Base-by-base conservation (phyloP, 768 basidiomycete genomes). In the Pisolithus albus region DNA sequence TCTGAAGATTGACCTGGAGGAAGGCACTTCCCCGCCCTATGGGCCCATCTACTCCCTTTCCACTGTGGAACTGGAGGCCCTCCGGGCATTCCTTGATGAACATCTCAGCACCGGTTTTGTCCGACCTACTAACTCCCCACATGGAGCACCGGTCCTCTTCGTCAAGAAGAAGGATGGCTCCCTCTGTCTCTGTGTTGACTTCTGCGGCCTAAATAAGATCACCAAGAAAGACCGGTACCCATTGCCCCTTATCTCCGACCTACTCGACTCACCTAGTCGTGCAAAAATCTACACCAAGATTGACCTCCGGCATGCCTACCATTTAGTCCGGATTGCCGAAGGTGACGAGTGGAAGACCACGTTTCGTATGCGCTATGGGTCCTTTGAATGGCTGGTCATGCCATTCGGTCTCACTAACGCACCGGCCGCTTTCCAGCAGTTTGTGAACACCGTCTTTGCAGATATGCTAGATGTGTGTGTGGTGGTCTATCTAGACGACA, bases 11-110 rank as follows among this genome's bases (percentile, higher is more conserved):
- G n/a, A 40, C 5, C 39, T 40, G n/a, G 39, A 40, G n/a, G 39
- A 40, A 40, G 39, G 39, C 21, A 18, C 39, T 16, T 5, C 39
- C 13, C n/a, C 4, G 18, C 39, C n/a, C 8, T n/a, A 5, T 8
- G n/a, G 39, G 8, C 16, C 16, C 13, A 8, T 40, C 2, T 40
- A 40, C 11, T 45, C 36, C 3, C 40, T 51, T 4, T 57, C 50
- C 19, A 32, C 54, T 5, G 32, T 45, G 0, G 71, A 79, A 54
- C 65, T 59, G 3, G 50, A 63, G 13, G 68, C 62, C 0, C 64
- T 77, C 34, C 34, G 44, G 6, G 61, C 63, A 2, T 77, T 67
- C 51, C 16, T 47, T 76, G 61, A 75, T 21, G 57, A 66, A 18
- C 64, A 75, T 49, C 64, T 75, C 4, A 3, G 39, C 37, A 7